phyloP scores from a whole-genome alignment of 129 eudicot genomes.

The Sambucus nigra region DNA sequence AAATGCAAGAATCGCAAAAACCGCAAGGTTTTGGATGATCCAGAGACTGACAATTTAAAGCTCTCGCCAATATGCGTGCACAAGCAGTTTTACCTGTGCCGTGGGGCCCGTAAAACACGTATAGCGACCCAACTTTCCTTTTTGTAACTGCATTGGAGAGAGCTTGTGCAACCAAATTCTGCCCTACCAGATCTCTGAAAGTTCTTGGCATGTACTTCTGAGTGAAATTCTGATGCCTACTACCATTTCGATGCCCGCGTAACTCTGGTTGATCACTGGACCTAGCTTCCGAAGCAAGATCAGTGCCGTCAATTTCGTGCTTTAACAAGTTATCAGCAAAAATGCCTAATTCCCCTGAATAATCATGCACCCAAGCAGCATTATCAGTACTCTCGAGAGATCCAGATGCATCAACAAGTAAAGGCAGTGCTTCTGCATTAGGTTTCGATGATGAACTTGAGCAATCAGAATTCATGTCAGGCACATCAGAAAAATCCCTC shows the following conservation, averaged over 20 bases:
- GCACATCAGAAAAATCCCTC: conserved; percentile 32
- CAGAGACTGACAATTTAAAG: conserved; percentile 69
- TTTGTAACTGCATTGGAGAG: conserved; percentile 69
- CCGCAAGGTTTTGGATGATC: conserved; percentile 93
- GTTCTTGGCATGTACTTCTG: conserved; percentile 85
- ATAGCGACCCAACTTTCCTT: conserved; percentile 65
- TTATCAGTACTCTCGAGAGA: conserved; percentile 61
- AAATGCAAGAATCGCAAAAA: conserved; percentile 55
- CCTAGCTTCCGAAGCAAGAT: conserved; percentile 27
- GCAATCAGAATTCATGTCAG: conserved; percentile 41
- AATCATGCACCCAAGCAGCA: conserved; percentile 84
- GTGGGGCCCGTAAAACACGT: conserved; percentile 89
- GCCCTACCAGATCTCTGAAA: conserved; percentile 85
- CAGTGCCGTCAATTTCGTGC: conserved; percentile 65
- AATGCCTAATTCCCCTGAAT: conserved; percentile 89
- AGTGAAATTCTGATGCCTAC: conserved; percentile 73
- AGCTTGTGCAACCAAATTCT: conserved; percentile 76
- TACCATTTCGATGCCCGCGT: conserved; percentile 21
- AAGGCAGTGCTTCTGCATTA: conserved; percentile 66
- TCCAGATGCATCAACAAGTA: conserved; percentile 54
- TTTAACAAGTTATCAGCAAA: conserved; percentile 69
- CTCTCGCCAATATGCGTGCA: conserved; percentile 80
- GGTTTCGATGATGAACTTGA: conserved; percentile 57
- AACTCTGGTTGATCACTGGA: conserved; percentile 19
- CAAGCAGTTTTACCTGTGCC: conserved; percentile 98